phyloP scores from a whole-genome alignment of 352 stramenopile species.

The Globisporangium middletonii region DNA sequence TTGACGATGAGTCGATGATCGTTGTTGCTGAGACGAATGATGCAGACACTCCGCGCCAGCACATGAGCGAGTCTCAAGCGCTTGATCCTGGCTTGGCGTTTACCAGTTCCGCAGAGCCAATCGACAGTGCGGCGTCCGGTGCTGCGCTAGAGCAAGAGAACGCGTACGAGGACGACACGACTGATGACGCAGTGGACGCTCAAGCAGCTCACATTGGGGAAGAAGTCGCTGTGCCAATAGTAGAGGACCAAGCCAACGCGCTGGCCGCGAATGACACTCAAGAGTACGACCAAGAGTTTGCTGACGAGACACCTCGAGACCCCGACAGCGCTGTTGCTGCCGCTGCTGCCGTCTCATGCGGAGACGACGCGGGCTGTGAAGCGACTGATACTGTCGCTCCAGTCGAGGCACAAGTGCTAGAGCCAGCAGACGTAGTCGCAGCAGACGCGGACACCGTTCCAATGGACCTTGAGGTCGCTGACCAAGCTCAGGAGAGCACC shows the following conservation, averaged over 20 bases:
- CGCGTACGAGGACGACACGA: not conserved
- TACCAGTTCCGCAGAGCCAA: not conserved
- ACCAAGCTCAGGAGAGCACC: not conserved
- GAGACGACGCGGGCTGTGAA: not conserved
- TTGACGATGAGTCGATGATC: no score
- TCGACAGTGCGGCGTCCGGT: not conserved
- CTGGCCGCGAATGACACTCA: not conserved
- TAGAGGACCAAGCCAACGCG: not conserved
- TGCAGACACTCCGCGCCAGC: not conserved
- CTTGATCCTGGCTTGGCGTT: not conserved
- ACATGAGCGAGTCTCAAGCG: not conserved
- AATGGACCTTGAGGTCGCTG: not conserved
- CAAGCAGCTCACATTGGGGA: no score
- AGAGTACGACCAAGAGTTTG: slow-evolving; percentile 10
- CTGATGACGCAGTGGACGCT: not conserved
- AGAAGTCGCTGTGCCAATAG: not conserved
- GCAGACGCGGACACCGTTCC: no score
- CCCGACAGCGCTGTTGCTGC: not conserved
- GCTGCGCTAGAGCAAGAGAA: no score
- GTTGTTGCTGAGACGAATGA: no score
- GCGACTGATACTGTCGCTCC: not conserved
- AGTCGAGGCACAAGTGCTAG: not conserved
- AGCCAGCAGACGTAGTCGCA: not conserved
- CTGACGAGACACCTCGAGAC: slow-evolving; percentile 2
- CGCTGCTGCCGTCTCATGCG: not conserved